Evolutionary conservation across 257 asterid genomes (phyloP), one percentile per base, ranked within the genome.

Genomic region (Rubia yunnanensis): DNA sequence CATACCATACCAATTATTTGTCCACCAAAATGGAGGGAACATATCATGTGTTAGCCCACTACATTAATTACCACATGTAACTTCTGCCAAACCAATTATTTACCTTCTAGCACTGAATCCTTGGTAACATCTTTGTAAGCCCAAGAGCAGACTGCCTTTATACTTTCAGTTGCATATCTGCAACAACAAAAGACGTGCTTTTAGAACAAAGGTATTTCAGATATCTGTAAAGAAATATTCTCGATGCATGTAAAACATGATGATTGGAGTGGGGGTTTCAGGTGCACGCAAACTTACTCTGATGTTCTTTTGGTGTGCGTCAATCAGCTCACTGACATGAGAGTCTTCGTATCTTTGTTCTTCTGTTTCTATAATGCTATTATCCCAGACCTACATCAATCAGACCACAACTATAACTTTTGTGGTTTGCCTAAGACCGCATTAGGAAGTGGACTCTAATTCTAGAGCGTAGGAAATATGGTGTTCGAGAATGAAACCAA

Each of bases 111-210:
- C 36, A 77, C 80, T 1, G 98, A 85, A 60, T 55, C 84, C 63
- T 86, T 80, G 3, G 34, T 66, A 1, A 85, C 96, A 52, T 86
- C 94, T 77, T 85, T 85, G 50, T 91, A 91, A 23, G 96, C 95
- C 91, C 88, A 85, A 23, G 71, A 78, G 56, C 96, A 91, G 7
- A 94, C 98, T 69, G 95, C 96, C 77, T 82, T 83, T 28, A 88
- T 88, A 54, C 95, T 84, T 79, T 91, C 95, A 35, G 80, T 65
- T 32, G 98, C 96, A 75, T 88, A 88, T 74, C 96, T 88, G 77
- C 71, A 72, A 30, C 60, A 52, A 53, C 36, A 5, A 18, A 64
- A 44, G 20, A 64, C 38, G 55, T 49, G 49, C 26, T 38, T 67
- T 39, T 52, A 1, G 23, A 8, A 15, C 23, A 28, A 44, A 9